These are phyloP conservation scores for Groenewaldozyma tartarivorans DNA, from an alignment of 805 yeast species.

Conservation along the genomic window DNA sequence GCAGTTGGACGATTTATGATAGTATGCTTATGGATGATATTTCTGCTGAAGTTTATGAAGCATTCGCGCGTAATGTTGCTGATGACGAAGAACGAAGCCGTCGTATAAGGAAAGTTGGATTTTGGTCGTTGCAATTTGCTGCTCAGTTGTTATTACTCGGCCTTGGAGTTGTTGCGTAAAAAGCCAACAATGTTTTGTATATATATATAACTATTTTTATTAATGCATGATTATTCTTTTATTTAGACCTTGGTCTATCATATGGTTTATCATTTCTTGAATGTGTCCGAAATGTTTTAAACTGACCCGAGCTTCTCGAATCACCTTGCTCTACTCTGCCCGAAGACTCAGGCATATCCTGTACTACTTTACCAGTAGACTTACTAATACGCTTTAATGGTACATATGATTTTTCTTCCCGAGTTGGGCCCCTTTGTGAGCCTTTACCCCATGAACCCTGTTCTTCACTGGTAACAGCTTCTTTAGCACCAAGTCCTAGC, in stretches of 20 bases:
- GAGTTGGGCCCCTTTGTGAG: constrained; percentile 7
- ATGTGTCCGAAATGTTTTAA: too few relatives aligned
- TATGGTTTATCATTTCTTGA: too few relatives aligned
- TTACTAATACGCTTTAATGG: constrained; percentile 29
- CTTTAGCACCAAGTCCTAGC: constrained; percentile 44
- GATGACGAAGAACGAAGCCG: constrained; percentile 72
- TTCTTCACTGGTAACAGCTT: constrained; percentile 21
- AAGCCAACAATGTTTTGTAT: not conserved
- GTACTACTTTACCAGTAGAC: constrained; percentile 20
- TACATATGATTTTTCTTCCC: constrained; percentile 24
- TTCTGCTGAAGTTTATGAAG: constrained; percentile 80
- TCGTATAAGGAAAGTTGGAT: constrained; percentile 74
- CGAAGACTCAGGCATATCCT: too few relatives aligned
- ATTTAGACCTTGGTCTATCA: not conserved
- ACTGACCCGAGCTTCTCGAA: too few relatives aligned
- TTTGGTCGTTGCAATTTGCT: constrained; percentile 83
- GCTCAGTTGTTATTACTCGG: constrained; percentile 78
- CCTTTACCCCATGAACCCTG: constrained; percentile 29
- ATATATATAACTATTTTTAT: too few relatives aligned
- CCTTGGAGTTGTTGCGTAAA: constrained; percentile 56
- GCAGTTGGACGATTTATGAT: constrained; percentile 94
- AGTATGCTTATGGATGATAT: constrained; percentile 84
- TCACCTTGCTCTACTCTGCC: too few relatives aligned
- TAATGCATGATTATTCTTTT: not conserved
- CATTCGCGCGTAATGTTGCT: constrained; percentile 78